These are phyloP conservation scores for Pseudonitzschia pungens DNA, from an alignment of 108 stramenopile genomes.

Conservation along the genomic window DNA sequence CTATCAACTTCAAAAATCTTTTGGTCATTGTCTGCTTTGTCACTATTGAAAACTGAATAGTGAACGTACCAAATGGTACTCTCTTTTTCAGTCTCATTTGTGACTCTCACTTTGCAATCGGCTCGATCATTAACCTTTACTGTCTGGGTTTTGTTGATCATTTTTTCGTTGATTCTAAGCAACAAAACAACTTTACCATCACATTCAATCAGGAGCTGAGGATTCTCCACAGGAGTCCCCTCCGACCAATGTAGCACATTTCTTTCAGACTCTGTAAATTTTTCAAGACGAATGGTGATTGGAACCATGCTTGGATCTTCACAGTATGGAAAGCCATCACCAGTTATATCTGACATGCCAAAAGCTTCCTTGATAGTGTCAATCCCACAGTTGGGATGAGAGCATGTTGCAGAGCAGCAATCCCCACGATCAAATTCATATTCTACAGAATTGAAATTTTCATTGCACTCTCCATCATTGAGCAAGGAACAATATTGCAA, in stretches of 20 bases:
- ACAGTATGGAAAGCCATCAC: neutral
- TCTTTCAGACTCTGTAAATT: neutral
- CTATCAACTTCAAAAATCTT: neutral
- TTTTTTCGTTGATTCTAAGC: neutral
- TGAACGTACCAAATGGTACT: neutral
- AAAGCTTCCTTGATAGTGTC: neutral
- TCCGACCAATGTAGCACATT: too few relatives aligned
- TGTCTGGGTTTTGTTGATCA: neutral
- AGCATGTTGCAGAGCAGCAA: slow-evolving; percentile 4
- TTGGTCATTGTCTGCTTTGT: neutral
- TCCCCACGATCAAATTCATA: slow-evolving; percentile 1
- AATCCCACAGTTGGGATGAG: neutral
- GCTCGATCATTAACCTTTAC: neutral
- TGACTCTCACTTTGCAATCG: neutral
- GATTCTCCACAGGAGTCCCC: neutral
- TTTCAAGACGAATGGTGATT: neutral
- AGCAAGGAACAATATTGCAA: neutral
- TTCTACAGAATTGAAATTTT: neutral
- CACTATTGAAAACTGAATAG: neutral
- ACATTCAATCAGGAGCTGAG: neutral
- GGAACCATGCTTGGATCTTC: neutral
- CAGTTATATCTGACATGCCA: neutral
- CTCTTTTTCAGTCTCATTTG: too few relatives aligned
- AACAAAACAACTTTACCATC: neutral
- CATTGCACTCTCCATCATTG: neutral